Percentiles rank a stretch among this genome's conserved stretches.
Evolutionary conservation across 2,329 filamentous ascomycete species (phyloP).

Genomic region (Orbilia quercus): DNA sequence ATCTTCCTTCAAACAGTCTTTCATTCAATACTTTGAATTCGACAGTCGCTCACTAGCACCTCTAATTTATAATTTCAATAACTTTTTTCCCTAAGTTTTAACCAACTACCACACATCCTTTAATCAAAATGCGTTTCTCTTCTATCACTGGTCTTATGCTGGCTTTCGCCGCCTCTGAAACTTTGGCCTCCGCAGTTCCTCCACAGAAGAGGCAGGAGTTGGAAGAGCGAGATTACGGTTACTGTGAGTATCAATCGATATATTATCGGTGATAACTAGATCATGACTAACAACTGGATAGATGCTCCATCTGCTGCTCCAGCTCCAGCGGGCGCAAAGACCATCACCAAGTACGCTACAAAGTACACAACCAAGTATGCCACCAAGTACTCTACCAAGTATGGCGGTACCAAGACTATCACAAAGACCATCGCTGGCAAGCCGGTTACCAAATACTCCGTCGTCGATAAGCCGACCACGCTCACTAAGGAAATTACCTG

Average conservation of each 20-base stretch:
- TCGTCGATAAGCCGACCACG: too few species aligned
- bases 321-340: neutral
- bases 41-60: neutral
- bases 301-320: neutral
- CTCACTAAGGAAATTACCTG: too few species aligned
- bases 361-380: constrained; percentile 6
- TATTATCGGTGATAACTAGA: neutral
- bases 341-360: constrained; percentile 2
- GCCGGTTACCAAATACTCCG: neutral
- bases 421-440: neutral
- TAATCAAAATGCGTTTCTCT: constrained; percentile 8
- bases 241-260: neutral
- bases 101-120: neutral
- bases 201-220: constrained; percentile 5
- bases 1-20: too few species aligned
- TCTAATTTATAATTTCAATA: neutral
- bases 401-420: neutral
- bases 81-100: neutral
- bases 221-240: constrained; percentile 5
- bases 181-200: constrained; percentile 4
- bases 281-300: neutral
- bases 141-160: neutral
- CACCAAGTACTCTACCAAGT: constrained; percentile 4
- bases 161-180: constrained; percentile 7
- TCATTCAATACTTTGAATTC: too few species aligned